Evolutionary conservation across 176 grass and related monocot species (phyloP), one percentile per base, ranked within the genome.

Genomic region (Saccharum officinarum): DNA sequence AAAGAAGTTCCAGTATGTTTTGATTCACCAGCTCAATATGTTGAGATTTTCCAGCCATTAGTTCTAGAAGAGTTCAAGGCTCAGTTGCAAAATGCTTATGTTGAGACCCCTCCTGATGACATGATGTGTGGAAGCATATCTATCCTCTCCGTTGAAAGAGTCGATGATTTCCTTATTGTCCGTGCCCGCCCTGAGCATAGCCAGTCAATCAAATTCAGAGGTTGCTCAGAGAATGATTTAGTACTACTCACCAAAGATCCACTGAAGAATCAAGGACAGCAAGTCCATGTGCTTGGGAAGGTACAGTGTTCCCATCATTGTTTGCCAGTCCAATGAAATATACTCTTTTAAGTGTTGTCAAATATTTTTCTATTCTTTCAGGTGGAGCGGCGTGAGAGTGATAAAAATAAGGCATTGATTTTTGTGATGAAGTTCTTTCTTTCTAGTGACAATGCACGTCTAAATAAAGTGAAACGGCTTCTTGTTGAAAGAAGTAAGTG

Each of bases 21-120:
- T 85, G 68, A 94, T 67, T 95, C 93, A 85, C 89, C 88, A 87
- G 91, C 30, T 75, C 89, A 95, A 80, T 98, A 95, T 85, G 61
- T 98, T 68, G 89, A 94, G n/a, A 98, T 98, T 92, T 98, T 98
- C 67, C 89, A 85, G 80, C 96, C 96, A 84, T 82, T 98, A 55
- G 96, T 95, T 87, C 84, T 98, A 77, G 96, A 98, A 80, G 96
- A 98, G 81, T 93, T 98, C 57, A 95, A 95, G 89, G 96, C 93
- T 39, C 96, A 98, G 89, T 87, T 98, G 84, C 91, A 91, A 77
- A 91, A 83, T 90, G 63, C 93, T 67, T 89, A 80, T 76, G 66
- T 92, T 54, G 96, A 98, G 81, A 94, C 80, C 60, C 89, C 96
- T 34, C 49, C 50, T 39, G 89, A 93, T 82, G 93, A 94, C 77